Evolutionary conservation across 805 yeast genomes (phyloP).

Genomic region (Cyberlindnera maritima): DNA sequence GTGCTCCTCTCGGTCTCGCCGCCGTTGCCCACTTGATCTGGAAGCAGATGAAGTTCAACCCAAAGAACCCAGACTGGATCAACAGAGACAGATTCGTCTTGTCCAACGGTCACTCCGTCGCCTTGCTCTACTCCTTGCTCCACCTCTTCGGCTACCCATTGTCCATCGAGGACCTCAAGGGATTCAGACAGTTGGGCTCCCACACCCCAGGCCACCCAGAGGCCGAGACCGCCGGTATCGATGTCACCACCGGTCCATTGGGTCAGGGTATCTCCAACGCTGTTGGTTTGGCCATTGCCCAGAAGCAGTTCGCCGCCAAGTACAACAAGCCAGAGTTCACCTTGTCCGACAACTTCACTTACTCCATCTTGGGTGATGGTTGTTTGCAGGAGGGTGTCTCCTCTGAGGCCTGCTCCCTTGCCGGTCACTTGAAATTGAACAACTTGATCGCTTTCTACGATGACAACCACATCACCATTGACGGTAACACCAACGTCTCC

Average conservation of each 20-base stretch:
- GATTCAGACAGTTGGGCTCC: slow-evolving; percentile 86
- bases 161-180: slow-evolving; percentile 80
- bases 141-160: slow-evolving; percentile 83
- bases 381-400: slow-evolving; percentile 98
- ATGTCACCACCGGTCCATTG: slow-evolving; percentile 97
- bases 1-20: slow-evolving; percentile 98
- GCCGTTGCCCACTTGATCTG: slow-evolving; percentile 90
- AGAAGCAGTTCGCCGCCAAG: slow-evolving; percentile 85
- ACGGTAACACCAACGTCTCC: slow-evolving; percentile 85
- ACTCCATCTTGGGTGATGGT: slow-evolving; percentile 90
- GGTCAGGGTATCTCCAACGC: slow-evolving; percentile 98
- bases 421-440: slow-evolving; percentile 93
- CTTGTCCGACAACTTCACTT: slow-evolving; percentile 73
- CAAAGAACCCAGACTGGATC: slow-evolving; percentile 88
- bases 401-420: slow-evolving; percentile 89
- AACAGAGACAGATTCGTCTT: slow-evolving; percentile 94
- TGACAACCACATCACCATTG: slow-evolving; percentile 95
- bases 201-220: slow-evolving; percentile 99
- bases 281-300: slow-evolving; percentile 95
- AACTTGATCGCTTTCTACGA: slow-evolving; percentile 95
- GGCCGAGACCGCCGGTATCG: slow-evolving; percentile 86
- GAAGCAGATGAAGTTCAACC: slow-evolving; percentile 81
- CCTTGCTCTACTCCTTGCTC: slow-evolving; percentile 79
- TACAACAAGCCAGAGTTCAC: slow-evolving; percentile 85
- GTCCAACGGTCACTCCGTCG: slow-evolving; percentile 96